Conservation (phyloP, 73 alveolate genomes). For the Paramecium sexaurelia region DNA sequence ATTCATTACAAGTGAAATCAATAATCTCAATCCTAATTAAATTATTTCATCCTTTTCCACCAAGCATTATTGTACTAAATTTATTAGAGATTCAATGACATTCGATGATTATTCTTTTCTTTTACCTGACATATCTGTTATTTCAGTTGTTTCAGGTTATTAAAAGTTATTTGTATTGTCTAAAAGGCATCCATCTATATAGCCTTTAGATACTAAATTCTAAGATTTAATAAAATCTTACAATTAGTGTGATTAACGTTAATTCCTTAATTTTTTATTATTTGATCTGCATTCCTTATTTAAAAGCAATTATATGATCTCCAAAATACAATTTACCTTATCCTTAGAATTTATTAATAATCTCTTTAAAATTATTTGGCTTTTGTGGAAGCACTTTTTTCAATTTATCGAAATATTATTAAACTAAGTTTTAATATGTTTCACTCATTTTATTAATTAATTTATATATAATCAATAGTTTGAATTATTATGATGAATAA, state of each 20-base stretch:
- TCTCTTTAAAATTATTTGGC: not conserved
- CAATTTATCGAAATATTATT: not conserved
- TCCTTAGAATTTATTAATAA: not conserved
- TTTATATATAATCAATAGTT: not conserved
- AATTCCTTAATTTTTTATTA: not conserved
- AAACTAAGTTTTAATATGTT: not conserved
- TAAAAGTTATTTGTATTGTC: not conserved
- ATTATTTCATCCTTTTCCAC: conserved; percentile 43
- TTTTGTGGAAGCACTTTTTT: not conserved
- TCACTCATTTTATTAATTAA: not conserved
- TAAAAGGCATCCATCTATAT: not conserved
- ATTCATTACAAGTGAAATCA: not conserved
- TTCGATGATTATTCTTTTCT: not conserved
- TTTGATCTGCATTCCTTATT: not conserved
- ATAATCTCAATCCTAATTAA: not conserved
- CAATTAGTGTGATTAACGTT: not conserved
- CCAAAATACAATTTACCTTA: not conserved
- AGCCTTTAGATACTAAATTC: not conserved
- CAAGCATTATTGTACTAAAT: not conserved
- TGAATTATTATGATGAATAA: not conserved
- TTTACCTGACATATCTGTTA: not conserved
- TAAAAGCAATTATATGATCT: not conserved
- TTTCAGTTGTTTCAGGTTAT: not conserved
- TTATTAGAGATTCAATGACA: conserved; percentile 12
- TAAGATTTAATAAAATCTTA: not conserved